These are phyloP conservation scores for Geotrichum bryndzae DNA, from an alignment of 1,139 yeast genomes.

Conservation along the genomic window DNA sequence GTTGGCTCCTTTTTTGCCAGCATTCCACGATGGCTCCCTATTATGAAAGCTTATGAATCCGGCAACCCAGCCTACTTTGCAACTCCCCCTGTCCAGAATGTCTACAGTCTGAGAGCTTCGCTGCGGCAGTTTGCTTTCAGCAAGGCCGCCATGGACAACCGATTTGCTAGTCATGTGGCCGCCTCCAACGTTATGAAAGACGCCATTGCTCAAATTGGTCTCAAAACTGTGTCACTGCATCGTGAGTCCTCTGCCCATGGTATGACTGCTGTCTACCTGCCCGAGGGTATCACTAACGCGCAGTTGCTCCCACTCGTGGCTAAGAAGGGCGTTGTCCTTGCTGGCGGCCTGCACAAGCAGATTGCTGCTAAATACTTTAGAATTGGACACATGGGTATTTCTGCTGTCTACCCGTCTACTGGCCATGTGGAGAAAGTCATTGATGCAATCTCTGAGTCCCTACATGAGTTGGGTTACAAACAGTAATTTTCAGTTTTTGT, in stretches of 20 bases:
- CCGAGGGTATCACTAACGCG: constrained; percentile 65
- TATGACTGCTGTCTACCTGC: constrained; percentile 79
- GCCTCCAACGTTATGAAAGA: constrained; percentile 64
- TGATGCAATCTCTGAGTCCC: constrained; percentile 8
- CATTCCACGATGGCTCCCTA: constrained; percentile 80
- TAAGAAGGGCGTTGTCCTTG: constrained; percentile 69
- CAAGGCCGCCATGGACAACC: constrained; percentile 49
- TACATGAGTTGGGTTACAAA: constrained; percentile 16
- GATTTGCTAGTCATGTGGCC: constrained; percentile 58
- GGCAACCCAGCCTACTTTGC: constrained; percentile 86
- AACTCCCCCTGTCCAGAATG: constrained; percentile 84
- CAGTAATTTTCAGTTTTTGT: neutral
- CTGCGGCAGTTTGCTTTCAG: constrained; percentile 59
- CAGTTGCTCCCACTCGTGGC: constrained; percentile 55
- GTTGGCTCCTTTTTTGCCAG: constrained; percentile 67
- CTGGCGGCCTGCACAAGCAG: constrained; percentile 86
- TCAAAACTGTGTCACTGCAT: constrained; percentile 58
- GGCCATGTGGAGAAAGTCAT: constrained; percentile 17
- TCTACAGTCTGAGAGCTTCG: constrained; percentile 75
- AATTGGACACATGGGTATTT: constrained; percentile 91
- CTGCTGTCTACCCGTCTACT: constrained; percentile 38
- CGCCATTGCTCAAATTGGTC: constrained; percentile 48
- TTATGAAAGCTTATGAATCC: constrained; percentile 79
- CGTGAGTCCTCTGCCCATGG: constrained; percentile 76
- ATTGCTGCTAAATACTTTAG: constrained; percentile 80